Percentiles rank a stretch among this genome's conserved stretches.
Evolutionary conservation across 129 eudicot genomes (phyloP).

Genomic region (Calendula officinalis): DNA sequence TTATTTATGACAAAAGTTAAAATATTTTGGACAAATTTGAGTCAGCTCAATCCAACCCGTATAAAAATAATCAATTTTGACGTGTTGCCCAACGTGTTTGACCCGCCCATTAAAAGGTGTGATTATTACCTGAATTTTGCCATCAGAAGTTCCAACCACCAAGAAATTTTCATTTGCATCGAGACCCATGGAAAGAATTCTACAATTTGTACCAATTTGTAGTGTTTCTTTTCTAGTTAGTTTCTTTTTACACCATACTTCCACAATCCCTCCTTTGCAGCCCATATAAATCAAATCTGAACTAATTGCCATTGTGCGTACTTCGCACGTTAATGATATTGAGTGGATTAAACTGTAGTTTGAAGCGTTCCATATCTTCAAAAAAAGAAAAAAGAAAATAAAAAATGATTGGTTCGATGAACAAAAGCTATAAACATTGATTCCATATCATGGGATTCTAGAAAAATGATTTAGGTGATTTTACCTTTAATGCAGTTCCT

Average conservation of each 20-base stretch:
- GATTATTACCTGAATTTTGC: slow-evolving; percentile 60
- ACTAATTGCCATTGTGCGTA: slow-evolving; percentile 55
- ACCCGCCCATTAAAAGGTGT: neutral
- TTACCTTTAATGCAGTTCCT: slow-evolving; percentile 70
- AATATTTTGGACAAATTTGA: neutral
- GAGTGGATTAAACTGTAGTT: slow-evolving; percentile 52
- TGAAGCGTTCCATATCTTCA: slow-evolving; percentile 67
- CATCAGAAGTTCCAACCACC: slow-evolving; percentile 78
- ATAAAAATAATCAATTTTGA: neutral
- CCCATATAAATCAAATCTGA: slow-evolving; percentile 68
- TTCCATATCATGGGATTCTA: no score
- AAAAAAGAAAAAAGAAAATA: neutral
- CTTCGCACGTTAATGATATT: slow-evolving; percentile 46
- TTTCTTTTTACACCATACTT: slow-evolving; percentile 81
- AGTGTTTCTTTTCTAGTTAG: slow-evolving; percentile 63
- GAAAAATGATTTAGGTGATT: neutral
- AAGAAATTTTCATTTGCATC: slow-evolving; percentile 51
- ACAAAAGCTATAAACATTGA: neutral
- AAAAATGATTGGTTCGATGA: neutral
- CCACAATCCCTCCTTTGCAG: slow-evolving; percentile 65
- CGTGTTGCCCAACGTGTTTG: neutral
- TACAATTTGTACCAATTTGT: slow-evolving; percentile 51
- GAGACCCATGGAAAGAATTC: slow-evolving; percentile 62
- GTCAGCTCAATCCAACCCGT: neutral
- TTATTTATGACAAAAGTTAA: neutral